Percentiles rank a stretch among this genome's conserved stretches.
These are phyloP conservation scores for Boletus subparvulus DNA, from an alignment of 768 basidiomycete genomes.

Conservation along the genomic window DNA sequence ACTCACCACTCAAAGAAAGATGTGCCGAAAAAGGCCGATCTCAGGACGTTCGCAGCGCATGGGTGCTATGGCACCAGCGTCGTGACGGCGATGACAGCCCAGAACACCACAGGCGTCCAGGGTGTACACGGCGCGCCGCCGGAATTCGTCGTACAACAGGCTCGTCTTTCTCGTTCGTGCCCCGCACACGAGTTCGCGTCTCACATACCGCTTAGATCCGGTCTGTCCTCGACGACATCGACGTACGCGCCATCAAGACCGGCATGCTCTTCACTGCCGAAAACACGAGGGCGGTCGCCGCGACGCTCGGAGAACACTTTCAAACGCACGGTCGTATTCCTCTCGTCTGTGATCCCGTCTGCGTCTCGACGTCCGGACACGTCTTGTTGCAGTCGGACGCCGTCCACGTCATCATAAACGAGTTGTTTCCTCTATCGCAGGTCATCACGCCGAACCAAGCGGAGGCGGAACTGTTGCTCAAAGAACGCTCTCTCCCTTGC, in stretches of 20 bases:
- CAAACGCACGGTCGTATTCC: slow-evolving; percentile 38
- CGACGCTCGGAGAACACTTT: slow-evolving; percentile 48
- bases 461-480: slow-evolving; percentile 73
- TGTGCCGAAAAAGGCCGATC: slow-evolving; percentile 63
- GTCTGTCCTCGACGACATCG: slow-evolving; percentile 70
- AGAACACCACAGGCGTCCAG: slow-evolving; percentile 85
- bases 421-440: slow-evolving; percentile 69
- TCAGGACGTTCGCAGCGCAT: slow-evolving; percentile 80
- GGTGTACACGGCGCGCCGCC: slow-evolving; percentile 67
- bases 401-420: slow-evolving; percentile 51
- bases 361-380: slow-evolving; percentile 88
- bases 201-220: slow-evolving; percentile 47
- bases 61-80: slow-evolving; percentile 80
- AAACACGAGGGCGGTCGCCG: slow-evolving; percentile 51
- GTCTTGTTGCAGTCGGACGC: slow-evolving; percentile 69
- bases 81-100: slow-evolving; percentile 84
- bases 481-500: slow-evolving; percentile 28
- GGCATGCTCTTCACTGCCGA: slow-evolving; percentile 80
- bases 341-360: slow-evolving; percentile 86
- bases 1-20: background rate
- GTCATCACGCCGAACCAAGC: slow-evolving; percentile 84
- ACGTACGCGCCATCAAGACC: slow-evolving; percentile 75
- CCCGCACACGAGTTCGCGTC: background rate
- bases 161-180: slow-evolving; percentile 26
- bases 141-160: slow-evolving; percentile 75